Evolutionary conservation across 78 protist genomes (phyloP).

Genomic region (Pigoraptor vietnamica): DNA sequence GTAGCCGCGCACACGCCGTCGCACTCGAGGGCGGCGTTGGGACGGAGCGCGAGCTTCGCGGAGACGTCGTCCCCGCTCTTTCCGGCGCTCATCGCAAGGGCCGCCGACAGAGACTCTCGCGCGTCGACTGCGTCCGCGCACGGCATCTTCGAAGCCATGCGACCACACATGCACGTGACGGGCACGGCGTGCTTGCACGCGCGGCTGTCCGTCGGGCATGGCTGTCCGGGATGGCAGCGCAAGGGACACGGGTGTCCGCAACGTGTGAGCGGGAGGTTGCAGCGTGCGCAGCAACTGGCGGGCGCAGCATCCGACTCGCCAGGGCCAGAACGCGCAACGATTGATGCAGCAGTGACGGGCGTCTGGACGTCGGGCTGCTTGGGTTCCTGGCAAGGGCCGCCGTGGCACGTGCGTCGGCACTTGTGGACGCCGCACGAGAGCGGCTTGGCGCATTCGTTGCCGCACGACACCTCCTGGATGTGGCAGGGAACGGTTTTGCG

Average conservation of each 20-base stretch:
- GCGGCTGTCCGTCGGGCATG: constrained; percentile 41
- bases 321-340: too few species aligned
- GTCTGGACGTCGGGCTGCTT: too few species aligned
- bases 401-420: constrained; percentile 49
- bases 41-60: neutral
- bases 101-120: neutral
- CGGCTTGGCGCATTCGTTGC: constrained; percentile 46
- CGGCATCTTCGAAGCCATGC: neutral
- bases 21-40: neutral
- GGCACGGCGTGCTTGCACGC: neutral
- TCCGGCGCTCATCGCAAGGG: neutral
- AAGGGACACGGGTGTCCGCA: constrained; percentile 49
- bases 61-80: neutral
- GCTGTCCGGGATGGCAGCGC: constrained; percentile 62
- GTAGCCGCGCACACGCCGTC: neutral
- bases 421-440: constrained; percentile 47
- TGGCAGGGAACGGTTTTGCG: constrained; percentile 45
- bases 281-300: constrained; percentile 18
- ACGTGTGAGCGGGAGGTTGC: neutral
- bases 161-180: neutral
- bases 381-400: constrained; percentile 42
- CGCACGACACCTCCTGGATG: constrained; percentile 50
- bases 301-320: neutral
- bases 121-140: neutral
- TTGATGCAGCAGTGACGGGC: too few species aligned